Percentiles rank a stretch among this genome's conserved stretches.
These are phyloP conservation scores for Rheum nobile DNA, from an alignment of 148 eudicot species.

Conservation along the genomic window DNA sequence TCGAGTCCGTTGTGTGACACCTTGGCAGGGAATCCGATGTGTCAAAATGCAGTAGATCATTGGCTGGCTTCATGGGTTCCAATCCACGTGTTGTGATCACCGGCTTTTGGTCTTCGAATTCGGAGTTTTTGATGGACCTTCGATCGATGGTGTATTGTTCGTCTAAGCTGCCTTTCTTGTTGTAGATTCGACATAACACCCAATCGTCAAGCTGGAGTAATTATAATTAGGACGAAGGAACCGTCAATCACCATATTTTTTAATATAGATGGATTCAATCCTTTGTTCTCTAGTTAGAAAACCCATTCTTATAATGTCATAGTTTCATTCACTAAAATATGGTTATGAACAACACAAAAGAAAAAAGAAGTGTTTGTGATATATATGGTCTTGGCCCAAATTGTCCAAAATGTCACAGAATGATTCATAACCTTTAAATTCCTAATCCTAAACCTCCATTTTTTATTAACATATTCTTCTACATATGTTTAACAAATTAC, in stretches of 20 bases:
- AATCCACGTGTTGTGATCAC: constrained; percentile 10
- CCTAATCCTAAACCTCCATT: too few species aligned
- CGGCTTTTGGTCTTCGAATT: constrained; percentile 41
- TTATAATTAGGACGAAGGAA: neutral
- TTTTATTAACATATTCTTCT: too few species aligned
- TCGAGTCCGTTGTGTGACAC: constrained; percentile 45
- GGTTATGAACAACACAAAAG: too few species aligned
- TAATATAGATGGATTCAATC: too few species aligned
- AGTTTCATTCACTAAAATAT: too few species aligned
- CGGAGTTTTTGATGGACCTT: constrained; percentile 9
- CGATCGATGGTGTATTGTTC: constrained; percentile 14
- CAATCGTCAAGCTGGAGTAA: constrained; percentile 73
- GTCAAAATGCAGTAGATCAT: constrained; percentile 34
- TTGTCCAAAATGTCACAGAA: too few species aligned
- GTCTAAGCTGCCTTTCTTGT: constrained; percentile 63
- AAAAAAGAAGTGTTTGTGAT: too few species aligned
- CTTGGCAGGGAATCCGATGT: constrained; percentile 47
- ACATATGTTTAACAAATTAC: too few species aligned
- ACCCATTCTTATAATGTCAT: too few species aligned
- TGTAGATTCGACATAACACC: constrained; percentile 76
- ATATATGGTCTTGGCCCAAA: too few species aligned
- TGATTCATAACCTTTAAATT: too few species aligned
- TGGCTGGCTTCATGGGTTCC: neutral
- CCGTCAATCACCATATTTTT: neutral
- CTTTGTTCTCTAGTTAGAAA: too few species aligned